Percentiles rank a stretch among this genome's conserved stretches.
Evolutionary conservation across 768 basidiomycete species (phyloP).

Genomic region (Trametes maxima): DNA sequence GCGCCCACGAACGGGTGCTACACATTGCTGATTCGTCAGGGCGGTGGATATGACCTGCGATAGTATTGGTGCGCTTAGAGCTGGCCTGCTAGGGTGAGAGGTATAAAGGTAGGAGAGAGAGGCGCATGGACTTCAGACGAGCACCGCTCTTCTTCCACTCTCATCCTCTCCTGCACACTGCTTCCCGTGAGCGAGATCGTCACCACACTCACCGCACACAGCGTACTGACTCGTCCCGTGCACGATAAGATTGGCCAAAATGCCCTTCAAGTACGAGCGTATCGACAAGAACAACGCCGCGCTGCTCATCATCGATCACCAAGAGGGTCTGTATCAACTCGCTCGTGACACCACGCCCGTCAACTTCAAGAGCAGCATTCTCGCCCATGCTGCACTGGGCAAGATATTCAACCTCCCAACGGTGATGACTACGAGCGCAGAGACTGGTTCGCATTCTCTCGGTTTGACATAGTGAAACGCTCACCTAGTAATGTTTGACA

Average conservation of each 20-base stretch:
- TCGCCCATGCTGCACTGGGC: slow-evolving; percentile 49
- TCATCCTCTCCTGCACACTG: background rate
- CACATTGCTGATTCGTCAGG: too few species aligned
- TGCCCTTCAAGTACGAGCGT: slow-evolving; percentile 37
- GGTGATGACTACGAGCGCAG: slow-evolving; percentile 41
- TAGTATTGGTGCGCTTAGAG: too few species aligned
- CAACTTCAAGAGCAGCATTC: slow-evolving; percentile 45
- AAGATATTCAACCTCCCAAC: slow-evolving; percentile 50
- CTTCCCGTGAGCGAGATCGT: background rate
- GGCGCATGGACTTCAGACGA: background rate
- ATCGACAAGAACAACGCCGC: slow-evolving; percentile 48
- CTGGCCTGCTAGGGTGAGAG: background rate
- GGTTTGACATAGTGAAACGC: background rate
- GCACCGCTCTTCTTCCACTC: background rate
- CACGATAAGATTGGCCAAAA: background rate
- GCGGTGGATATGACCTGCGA: too few species aligned
- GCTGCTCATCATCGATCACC: slow-evolving; percentile 52
- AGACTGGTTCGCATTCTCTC: background rate
- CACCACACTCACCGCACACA: background rate
- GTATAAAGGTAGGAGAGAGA: background rate
- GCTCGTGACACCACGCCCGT: slow-evolving; percentile 44
- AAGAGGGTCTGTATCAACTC: slow-evolving; percentile 50
- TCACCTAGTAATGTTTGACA: slow-evolving; percentile 15
- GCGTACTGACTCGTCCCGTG: background rate
- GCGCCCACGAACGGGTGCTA: too few species aligned